Base-by-base conservation (phyloP, 441 rosid species). In the Sinapis alba region DNA sequence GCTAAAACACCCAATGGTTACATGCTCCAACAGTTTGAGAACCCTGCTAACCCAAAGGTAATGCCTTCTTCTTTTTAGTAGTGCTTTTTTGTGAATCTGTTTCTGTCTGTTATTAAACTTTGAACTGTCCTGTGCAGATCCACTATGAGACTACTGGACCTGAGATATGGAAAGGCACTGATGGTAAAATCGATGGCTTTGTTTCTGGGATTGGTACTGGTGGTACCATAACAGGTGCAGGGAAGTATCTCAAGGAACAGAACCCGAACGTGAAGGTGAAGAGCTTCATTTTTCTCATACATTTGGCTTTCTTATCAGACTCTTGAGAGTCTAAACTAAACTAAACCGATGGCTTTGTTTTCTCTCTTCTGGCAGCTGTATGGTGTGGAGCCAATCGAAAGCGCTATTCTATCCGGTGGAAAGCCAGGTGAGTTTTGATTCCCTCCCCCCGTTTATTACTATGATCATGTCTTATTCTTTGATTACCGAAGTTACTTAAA, bases 181-280 rank as follows among this genome's bases (percentile, higher is more conserved):
- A 73, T 59, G 96, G 94, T 47, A 93, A 86, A 82, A 73, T 93
- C 43, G 94, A 91, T 81, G 96, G 94, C 41, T 81, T 91, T 81
- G 87, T 93, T 66, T 91, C 97, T 2, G 98, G 96, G 53, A 90
- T 93, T 56, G 97, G 97, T 65, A 93, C 98, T 28, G 97, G 98
- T 12, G 98, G 97, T 71, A 91, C 96, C 69, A 85, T 91, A 28
- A 91, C 97, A 16, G 96, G 98, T 65, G 84, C 83, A 2, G 98
- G 98, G 34, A 93, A 85, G 72, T 90, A 84, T 83, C 93, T 93
- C 5, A 93, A 88, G 77, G 98, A 91, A 76, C 87, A 88, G 65
- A 89, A 91, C 71, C 85, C 96, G 0, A 66, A 88, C 56, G 78
- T 93, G 5, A 93, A 85, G 91, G 98, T 89, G 75, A 50, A 53